Base-by-base conservation (phyloP, 2,329 filamentous ascomycete genomes). In the Sclerotinia spermophila region DNA sequence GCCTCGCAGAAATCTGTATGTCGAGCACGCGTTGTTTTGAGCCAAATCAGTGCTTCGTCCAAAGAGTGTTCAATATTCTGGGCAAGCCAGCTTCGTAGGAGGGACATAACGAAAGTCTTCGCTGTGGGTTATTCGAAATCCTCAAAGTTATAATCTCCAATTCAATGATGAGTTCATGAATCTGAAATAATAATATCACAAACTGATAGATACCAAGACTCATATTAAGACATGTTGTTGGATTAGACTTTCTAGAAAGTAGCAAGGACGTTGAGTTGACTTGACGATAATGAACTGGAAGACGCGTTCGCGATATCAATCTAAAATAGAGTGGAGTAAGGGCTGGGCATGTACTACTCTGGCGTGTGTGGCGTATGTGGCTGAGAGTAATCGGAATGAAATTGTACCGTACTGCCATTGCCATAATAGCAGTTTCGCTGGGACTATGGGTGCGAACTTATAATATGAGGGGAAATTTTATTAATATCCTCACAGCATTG, bases 1-100 rank as follows among this genome's bases (percentile, higher is more conserved):
- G 35, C 21, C 35, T 53, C 44, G 33, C 42, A n/a, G n/a, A 42
- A 13, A 24, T 38, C 44, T 40, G 24, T 21, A 24, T 38, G 30
- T 44, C 7, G 45, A 3, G 30, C n/a, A 40, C 53, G 30, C 27
- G 24, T 51, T 64, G 58, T 64, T 59, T 69, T 55, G 5, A 69
- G 42, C 67, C 58, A 62, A 51, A 19, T 11, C 33, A 69, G 24
- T 51, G 56, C 67, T 21, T 69, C 55, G 30, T n/a, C 19, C 35
- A 69, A 33, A 15, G 67, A 69, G 10, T n/a, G 33, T 40, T 53
- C 58, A 19, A 69, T 62, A 27, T 64, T 35, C 27, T 51, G 67
- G 30, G 58, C 56, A 35, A 69, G 42, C 67, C 67, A 69, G 35
- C 45, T 38, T 33, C 67, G 44, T 27, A 69, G 11, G 42, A 64